These are phyloP conservation scores for Cubamyces sp. DNA, from an alignment of 768 basidiomycete genomes.

Conservation along the genomic window DNA sequence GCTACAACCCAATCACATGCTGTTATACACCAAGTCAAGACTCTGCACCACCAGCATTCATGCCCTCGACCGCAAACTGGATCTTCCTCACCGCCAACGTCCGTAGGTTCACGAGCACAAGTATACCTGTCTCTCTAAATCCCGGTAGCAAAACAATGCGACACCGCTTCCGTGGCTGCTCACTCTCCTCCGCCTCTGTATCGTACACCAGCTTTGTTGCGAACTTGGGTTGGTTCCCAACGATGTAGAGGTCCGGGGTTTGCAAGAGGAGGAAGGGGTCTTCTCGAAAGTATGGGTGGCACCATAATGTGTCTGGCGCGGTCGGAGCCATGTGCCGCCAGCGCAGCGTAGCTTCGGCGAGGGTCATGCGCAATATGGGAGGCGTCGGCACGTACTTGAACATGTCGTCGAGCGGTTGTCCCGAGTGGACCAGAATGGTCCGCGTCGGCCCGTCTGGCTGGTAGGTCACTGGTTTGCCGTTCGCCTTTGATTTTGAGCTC, in stretches of 20 bases:
- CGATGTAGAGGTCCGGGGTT: slow-evolving; percentile 87
- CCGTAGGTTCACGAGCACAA: slow-evolving; percentile 81
- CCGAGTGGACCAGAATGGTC: slow-evolving; percentile 82
- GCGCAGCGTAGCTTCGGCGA: slow-evolving; percentile 78
- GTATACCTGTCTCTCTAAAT: slow-evolving; percentile 75
- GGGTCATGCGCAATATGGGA: slow-evolving; percentile 68
- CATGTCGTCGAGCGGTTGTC: slow-evolving; percentile 94
- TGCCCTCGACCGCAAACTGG: slow-evolving; percentile 52
- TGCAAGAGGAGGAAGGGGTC: slow-evolving; percentile 91
- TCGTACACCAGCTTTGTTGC: slow-evolving; percentile 63
- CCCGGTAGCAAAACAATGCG: slow-evolving; percentile 81
- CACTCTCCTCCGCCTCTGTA: slow-evolving; percentile 34
- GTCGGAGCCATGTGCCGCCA: slow-evolving; percentile 99
- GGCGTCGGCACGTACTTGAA: slow-evolving; percentile 86
- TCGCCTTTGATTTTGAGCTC: slow-evolving; percentile 8
- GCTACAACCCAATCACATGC: not conserved
- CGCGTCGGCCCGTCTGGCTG: slow-evolving; percentile 37
- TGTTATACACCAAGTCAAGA: slow-evolving; percentile 2
- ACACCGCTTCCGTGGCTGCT: slow-evolving; percentile 44
- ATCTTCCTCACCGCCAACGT: slow-evolving; percentile 72
- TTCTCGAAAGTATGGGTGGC: slow-evolving; percentile 84
- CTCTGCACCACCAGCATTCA: slow-evolving; percentile 31
- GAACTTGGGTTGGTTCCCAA: slow-evolving; percentile 91
- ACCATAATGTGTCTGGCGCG: slow-evolving; percentile 98
- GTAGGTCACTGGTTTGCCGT: not conserved